Base-by-base conservation (phyloP, 2,329 filamentous ascomycete species). In the Talaromyces sp. region DNA sequence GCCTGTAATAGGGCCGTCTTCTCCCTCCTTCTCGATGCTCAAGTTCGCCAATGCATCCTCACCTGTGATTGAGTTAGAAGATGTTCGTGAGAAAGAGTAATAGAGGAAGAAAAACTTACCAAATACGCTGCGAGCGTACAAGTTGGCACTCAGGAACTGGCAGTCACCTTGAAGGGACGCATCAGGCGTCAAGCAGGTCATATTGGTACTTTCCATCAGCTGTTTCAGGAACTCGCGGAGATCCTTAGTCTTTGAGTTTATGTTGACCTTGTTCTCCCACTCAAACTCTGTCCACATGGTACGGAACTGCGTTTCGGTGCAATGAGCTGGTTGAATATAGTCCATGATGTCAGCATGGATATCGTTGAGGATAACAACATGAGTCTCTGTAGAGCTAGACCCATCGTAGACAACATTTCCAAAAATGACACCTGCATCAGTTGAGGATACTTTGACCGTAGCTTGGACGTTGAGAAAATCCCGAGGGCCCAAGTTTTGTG, bases 241-340 rank as follows among this genome's bases (percentile, higher is more conserved):
- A 28, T 85, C 88, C 80, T 93, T 96, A 65, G 90, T 91, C 81
- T 97, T 97, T 63, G 90, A 95, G 77, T 97, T 97, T 78, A 99
- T 97, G 78, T 99, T 99, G 75, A 99, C 93, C 84, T 99, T 99
- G 80, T 99, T 99, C 81, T 99, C 94, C 94, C 94, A 99, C 73
- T 99, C 94, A 65, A 99, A 99, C 72, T 99, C 94, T 37, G 94
- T 99, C 94, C 94, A 99, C 94, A 99, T 99, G n/a, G 91, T 96
- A 60, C 94, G 86, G 86, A 99, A 99, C 70, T 97, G 91, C 10
- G 93, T 97, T 80, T 99, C 94, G 4, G 91, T 94, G 81, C 94
- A 99, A 15, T 91, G 87, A 6, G 93, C 93, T 1, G 94, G 94
- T 72, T 97, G 93, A 69, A 99, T 99, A 78, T 99, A 99, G 77